A percentile compares a stretch with the other conserved stretches of the same genome.
phyloP scores from a whole-genome alignment of 1,284 basidiomycete species.

The Malassezia equina region DNA sequence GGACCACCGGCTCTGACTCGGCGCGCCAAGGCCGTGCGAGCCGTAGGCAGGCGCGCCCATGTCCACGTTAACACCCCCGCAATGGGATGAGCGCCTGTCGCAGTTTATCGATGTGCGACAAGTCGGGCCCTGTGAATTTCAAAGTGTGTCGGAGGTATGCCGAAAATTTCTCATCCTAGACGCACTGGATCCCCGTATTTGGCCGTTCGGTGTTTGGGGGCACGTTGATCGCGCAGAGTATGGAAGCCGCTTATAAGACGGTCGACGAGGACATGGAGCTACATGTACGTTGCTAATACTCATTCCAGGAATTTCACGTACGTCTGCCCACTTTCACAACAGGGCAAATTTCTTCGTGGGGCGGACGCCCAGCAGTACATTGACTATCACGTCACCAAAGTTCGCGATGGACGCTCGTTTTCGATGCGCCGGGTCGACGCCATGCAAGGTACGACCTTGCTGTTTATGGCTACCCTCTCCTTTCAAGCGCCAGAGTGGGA shows the following conservation, averaged over 20 bases:
- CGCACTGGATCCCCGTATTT: slow-evolving; percentile 35
- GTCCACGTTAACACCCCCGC: not conserved
- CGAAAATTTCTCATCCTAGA: slow-evolving; percentile 5
- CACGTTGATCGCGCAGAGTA: slow-evolving; percentile 37
- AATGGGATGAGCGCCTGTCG: slow-evolving; percentile 4
- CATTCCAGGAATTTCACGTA: slow-evolving; percentile 10
- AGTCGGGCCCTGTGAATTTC: not conserved
- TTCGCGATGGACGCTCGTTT: slow-evolving; percentile 44
- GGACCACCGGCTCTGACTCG: not conserved
- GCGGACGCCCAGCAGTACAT: slow-evolving; percentile 27
- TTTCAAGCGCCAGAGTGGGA: slow-evolving; percentile 40
- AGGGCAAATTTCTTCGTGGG: slow-evolving; percentile 41
- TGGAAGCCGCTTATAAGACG: slow-evolving; percentile 32
- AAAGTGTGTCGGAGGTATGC: slow-evolving; percentile 2
- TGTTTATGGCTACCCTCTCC: slow-evolving; percentile 39
- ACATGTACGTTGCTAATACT: slow-evolving; percentile 17
- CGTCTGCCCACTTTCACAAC: slow-evolving; percentile 6
- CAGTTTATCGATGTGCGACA: not conserved
- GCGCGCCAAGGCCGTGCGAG: not conserved
- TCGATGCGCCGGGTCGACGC: slow-evolving; percentile 39
- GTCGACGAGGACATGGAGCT: slow-evolving; percentile 28
- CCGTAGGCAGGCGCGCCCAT: not conserved
- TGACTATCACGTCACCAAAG: slow-evolving; percentile 33
- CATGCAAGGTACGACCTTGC: slow-evolving; percentile 25
- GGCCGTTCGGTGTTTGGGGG: slow-evolving; percentile 45